phyloP scores from a whole-genome alignment of 352 stramenopile species.

The Pythium aristosporum region DNA sequence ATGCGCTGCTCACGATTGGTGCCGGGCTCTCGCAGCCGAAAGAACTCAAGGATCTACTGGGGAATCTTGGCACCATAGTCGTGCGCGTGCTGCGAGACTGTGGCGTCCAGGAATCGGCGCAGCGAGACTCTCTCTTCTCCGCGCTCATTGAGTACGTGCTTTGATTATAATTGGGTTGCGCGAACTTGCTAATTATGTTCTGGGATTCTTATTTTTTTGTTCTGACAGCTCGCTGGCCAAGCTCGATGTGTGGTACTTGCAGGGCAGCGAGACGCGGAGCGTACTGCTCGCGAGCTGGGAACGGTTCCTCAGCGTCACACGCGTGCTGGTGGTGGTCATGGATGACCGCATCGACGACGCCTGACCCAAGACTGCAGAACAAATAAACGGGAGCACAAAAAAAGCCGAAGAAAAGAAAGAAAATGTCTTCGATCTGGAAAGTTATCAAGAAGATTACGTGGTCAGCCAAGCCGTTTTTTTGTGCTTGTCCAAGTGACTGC shows the following conservation, averaged over 20 bases:
- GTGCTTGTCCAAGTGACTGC: too few species aligned
- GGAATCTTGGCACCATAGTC: slow-evolving; percentile 61
- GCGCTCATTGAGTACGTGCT: slow-evolving; percentile 58
- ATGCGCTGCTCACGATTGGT: slow-evolving; percentile 71
- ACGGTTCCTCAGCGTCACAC: slow-evolving; percentile 65
- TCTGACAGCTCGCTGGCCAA: slow-evolving; percentile 39
- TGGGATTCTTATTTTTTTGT: not conserved
- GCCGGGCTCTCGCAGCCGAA: slow-evolving; percentile 74
- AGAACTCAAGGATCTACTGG: slow-evolving; percentile 67
- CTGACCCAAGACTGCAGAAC: not conserved
- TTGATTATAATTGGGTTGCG: not conserved
- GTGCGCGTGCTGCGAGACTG: slow-evolving; percentile 65
- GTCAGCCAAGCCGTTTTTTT: too few species aligned
- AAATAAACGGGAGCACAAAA: not conserved
- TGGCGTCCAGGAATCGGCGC: slow-evolving; percentile 26
- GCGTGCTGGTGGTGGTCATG: slow-evolving; percentile 46
- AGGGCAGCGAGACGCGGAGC: slow-evolving; percentile 53
- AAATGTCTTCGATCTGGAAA: too few species aligned
- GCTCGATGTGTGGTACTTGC: slow-evolving; percentile 76
- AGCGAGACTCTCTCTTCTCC: slow-evolving; percentile 60
- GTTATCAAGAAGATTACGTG: too few species aligned
- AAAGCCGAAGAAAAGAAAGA: not conserved
- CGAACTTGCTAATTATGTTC: not conserved
- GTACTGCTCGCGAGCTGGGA: slow-evolving; percentile 69
- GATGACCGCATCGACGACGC: slow-evolving; percentile 41